Percentiles rank a stretch among this genome's conserved stretches.
Evolutionary conservation across 2,329 filamentous ascomycete species (phyloP).

Genomic region (Fusarium subtropicale): DNA sequence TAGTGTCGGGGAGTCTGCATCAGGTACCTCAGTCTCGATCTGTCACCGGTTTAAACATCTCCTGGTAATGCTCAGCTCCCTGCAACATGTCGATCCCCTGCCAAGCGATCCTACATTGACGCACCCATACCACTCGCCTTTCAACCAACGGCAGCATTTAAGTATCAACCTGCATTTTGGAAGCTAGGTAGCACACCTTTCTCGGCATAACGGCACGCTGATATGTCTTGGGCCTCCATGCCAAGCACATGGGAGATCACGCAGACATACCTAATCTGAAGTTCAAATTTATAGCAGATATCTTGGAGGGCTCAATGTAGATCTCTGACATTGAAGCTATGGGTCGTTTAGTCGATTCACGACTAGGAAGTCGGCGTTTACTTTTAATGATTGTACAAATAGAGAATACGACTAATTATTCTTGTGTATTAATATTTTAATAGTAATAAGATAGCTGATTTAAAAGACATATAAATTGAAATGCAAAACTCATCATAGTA

Average conservation of each 20-base stretch:
- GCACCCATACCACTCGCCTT: conserved; percentile 14
- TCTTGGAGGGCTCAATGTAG: neutral
- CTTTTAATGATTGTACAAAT: too few species aligned
- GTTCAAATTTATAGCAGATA: neutral
- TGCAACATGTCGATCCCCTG: conserved; percentile 15
- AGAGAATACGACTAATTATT: too few species aligned
- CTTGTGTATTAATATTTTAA: too few species aligned
- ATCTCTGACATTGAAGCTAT: neutral
- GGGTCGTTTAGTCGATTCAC: neutral
- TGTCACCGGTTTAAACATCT: neutral
- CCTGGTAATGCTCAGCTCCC: neutral
- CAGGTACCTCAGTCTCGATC: neutral
- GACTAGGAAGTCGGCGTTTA: too few species aligned
- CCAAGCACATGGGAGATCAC: neutral
- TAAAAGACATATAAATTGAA: too few species aligned
- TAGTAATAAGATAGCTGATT: too few species aligned
- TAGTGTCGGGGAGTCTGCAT: conserved; percentile 40
- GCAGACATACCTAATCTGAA: neutral
- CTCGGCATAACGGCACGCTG: conserved; percentile 42
- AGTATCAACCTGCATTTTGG: conserved; percentile 26
- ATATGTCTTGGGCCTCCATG: neutral
- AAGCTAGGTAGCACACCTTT: conserved; percentile 42
- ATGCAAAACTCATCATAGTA: too few species aligned
- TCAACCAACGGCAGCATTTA: conserved; percentile 29
- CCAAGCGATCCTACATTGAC: conserved; percentile 15